Base-by-base conservation (phyloP, 768 basidiomycete species). In the Macrolepiota dolichaula region DNA sequence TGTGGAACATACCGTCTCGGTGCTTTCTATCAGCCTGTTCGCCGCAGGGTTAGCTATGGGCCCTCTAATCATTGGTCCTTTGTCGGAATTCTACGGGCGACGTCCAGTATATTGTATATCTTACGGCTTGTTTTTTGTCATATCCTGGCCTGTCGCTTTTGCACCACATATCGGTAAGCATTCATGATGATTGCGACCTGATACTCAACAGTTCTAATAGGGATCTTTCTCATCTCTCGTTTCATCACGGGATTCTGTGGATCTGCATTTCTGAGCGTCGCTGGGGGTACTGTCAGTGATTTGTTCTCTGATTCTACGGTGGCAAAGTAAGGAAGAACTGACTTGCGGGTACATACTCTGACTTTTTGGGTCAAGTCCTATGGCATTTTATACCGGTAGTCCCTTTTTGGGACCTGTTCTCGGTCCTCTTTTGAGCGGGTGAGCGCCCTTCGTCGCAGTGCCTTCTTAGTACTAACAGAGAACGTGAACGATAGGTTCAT, bases 101-200 rank as follows among this genome's bases (percentile, higher is more conserved):
- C 85, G 83, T 58, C 69, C 79, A 46, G 80, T 91, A 13, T 91
- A 93, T 68, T 75, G 79, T 12, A 65, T 78, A 2, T 87, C 88
- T 0, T 92, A 87, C 63, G 63, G 74, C 0, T 64, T 84, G 4
- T 86, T 90, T 69, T 84, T 89, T 66, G 66, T 82, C 1, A 79
- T 88, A 59, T 83, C 85, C n/a, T 88, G 87, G 67, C 87, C 89
- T 0, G 85, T 90, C 6, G 88, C 89, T 1, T 92, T 94, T 63
- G 81, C 89, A 1, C 85, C 84, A 3, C 77, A 90, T 65, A 79
- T 85, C 24, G 79, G 87, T 87, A 54, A 50, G 82, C 10, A 11
- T 11, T 42, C 13, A 12, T n/a, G 4, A n/a, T 12, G 40, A 11
- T 42, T 11, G 13, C 40, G 12, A 13, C 40, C 10, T 2, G 12